Evolutionary conservation across 768 basidiomycete species (phyloP), one percentile per base, ranked within the genome.

Genomic region (Coprinopsis strossmayeri): DNA sequence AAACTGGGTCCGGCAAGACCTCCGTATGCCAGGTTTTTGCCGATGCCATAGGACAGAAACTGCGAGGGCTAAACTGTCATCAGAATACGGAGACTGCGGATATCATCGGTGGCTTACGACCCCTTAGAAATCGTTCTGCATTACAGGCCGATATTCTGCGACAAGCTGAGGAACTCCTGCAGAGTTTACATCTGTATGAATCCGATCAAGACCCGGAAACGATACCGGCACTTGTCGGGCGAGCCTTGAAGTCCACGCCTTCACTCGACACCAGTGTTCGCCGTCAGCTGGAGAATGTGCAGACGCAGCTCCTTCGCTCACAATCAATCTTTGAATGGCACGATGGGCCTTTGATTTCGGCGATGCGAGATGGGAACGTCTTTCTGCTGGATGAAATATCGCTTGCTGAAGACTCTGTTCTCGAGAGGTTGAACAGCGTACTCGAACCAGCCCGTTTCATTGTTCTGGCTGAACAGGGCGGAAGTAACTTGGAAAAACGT

Each of bases 11-110:
- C 2, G 96, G 96, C 13, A 99, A 99, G 68, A 99, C 96, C 0
- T 96, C 95, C 1, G 86, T 97, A 34, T 97, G 95, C 60, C 91
- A 98, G 60, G 69, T 92, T 3, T 86, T 87, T 55, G 87, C 96
- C 0, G 76, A 83, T 37, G 80, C 81, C 1, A 66, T 77, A 20
- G 65, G 66, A 21, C 81, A 80, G 58, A 68, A 63, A 28, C 70
- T 99, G 23, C 70, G 84, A 55, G 73, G 81, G 3, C 77, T 99
- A 54, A 98, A 91, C 56, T 98, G 96, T 59, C 96, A 99, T 62
- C 93, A 96, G 64, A 97, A 96, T 60, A 98, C 94, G 23, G 96
- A 99, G 68, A 96, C 95, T 0, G 91, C 94, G 10, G 96, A 99
- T 62, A 72, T 99, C 20, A 90, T 98, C 44, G 96, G 96, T 17